These are phyloP conservation scores for Penicillium crustosum DNA, from an alignment of 2,329 filamentous ascomycete genomes.

Conservation along the genomic window DNA sequence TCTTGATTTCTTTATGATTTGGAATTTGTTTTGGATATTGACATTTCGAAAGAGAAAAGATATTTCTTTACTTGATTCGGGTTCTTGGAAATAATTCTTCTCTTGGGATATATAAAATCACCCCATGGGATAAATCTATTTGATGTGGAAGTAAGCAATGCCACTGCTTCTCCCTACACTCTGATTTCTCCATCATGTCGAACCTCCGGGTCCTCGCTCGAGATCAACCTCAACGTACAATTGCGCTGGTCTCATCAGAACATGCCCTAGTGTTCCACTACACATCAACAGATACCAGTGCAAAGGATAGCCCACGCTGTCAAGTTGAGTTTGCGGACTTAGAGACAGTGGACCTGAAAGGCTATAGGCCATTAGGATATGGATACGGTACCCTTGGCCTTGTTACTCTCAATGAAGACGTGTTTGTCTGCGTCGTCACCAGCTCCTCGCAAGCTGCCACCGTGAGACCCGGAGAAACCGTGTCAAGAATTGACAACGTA, in stretches of 20 bases:
- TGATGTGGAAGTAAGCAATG: conserved; percentile 4
- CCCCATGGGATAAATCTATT: not conserved
- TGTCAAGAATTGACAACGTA: conserved; percentile 81
- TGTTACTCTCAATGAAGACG: conserved; percentile 77
- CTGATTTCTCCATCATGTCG: conserved; percentile 46
- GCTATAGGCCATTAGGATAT: conserved; percentile 75
- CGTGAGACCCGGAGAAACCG: conserved; percentile 81
- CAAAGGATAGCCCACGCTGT: conserved; percentile 60
- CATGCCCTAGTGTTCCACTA: conserved; percentile 84
- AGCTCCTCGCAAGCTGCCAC: conserved; percentile 75
- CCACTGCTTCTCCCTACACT: conserved; percentile 1
- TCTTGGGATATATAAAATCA: conserved; percentile 6
- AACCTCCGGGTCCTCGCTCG: conserved; percentile 75
- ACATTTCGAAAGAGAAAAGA: not conserved
- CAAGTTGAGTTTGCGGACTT: conserved; percentile 81
- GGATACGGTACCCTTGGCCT: conserved; percentile 85
- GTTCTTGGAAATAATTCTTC: not conserved
- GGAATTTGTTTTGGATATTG: not conserved
- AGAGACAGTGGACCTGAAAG: conserved; percentile 65
- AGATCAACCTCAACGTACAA: conserved; percentile 82
- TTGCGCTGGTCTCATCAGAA: conserved; percentile 76
- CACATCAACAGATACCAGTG: conserved; percentile 61
- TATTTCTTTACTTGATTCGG: not conserved
- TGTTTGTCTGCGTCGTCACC: conserved; percentile 89
- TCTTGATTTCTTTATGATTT: not conserved